Conservation (phyloP, 2,329 filamentous ascomycete species). For the Chaetomium sp. region DNA sequence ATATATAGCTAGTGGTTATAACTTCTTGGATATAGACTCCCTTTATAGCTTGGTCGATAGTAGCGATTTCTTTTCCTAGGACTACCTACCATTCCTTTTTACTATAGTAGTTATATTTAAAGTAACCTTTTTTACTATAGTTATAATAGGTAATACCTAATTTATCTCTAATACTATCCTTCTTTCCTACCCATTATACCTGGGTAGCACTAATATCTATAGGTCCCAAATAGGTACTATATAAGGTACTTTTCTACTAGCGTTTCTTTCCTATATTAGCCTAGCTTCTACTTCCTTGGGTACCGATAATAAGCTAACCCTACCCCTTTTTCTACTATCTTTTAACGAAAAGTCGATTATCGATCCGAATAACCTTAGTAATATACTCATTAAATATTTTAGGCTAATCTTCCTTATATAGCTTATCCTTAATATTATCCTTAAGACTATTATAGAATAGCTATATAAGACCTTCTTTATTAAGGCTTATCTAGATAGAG, state of each 20-base stretch:
- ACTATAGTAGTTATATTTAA: background rate
- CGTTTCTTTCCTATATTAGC: background rate
- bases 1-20: background rate
- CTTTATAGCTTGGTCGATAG: background rate
- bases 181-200: background rate
- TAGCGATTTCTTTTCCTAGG: background rate
- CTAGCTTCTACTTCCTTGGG: too few species aligned
- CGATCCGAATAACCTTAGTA: too few species aligned
- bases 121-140: background rate
- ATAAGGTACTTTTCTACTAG: background rate
- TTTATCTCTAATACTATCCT: background rate
- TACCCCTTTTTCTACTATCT: too few species aligned
- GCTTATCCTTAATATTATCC: background rate
- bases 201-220: background rate
- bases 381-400: background rate
- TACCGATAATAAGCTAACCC: too few species aligned
- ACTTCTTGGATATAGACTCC: background rate
- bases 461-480: slow-evolving; percentile 10
- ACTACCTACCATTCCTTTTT: background rate
- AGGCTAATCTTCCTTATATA: background rate
- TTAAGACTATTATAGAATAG: slow-evolving; percentile 11
- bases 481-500: background rate
- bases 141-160: background rate
- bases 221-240: background rate
- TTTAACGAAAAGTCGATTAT: too few species aligned